phyloP scores from a whole-genome alignment of 176 grass and related monocot genomes.

The Carex myosuroides region DNA sequence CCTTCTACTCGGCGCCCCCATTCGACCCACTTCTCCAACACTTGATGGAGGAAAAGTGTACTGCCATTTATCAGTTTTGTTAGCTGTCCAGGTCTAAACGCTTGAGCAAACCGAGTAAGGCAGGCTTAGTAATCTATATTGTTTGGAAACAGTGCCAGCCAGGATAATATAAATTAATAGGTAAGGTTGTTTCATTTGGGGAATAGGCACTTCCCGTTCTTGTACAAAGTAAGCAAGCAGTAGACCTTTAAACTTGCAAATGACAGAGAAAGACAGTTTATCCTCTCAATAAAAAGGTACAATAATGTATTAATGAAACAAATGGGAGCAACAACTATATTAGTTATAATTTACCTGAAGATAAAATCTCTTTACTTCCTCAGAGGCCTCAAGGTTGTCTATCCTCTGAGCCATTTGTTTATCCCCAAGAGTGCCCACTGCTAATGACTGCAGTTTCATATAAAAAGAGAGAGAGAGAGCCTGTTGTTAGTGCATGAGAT shows the following conservation, averaged over 20 bases:
- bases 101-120: constrained; percentile 16
- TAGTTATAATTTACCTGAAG: constrained; percentile 59
- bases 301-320: background rate
- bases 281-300: background rate
- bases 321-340: background rate
- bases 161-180: background rate
- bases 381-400: constrained; percentile 86
- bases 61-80: constrained; percentile 32
- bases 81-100: constrained; percentile 13
- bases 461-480: background rate
- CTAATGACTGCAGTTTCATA: constrained; percentile 56
- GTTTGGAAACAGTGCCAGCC: background rate
- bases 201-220: background rate
- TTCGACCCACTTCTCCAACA: constrained; percentile 95
- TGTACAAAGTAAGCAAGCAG: background rate
- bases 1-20: constrained; percentile 83
- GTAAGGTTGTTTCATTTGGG: background rate
- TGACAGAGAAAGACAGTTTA: background rate
- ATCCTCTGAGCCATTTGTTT: constrained; percentile 98
- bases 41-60: constrained; percentile 98
- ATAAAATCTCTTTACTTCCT: constrained; percentile 90
- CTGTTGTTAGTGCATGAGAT: background rate
- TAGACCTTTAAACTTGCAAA: background rate
- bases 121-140: background rate
- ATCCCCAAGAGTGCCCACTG: constrained; percentile 88